Percentiles rank a stretch among this genome's conserved stretches.
phyloP scores from a whole-genome alignment of 208 protist genomes.

The Leptomonas seymouri region DNA sequence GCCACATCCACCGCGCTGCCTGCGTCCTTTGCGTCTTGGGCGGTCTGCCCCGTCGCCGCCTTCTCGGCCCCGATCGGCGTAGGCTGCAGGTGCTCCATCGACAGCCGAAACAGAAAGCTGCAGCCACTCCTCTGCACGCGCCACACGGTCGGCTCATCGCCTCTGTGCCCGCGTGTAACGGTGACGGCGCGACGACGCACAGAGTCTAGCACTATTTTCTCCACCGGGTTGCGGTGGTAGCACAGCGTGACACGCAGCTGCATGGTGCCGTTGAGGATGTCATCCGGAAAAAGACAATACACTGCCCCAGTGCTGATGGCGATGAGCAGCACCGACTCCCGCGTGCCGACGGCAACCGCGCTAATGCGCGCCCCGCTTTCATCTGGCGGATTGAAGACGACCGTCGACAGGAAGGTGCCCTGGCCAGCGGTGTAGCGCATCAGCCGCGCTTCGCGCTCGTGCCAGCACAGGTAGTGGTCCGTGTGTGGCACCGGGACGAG shows the following conservation, averaged over 20 bases:
- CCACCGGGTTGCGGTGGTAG: slow-evolving; percentile 67
- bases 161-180: slow-evolving; percentile 45
- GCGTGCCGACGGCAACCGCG: slow-evolving; percentile 52
- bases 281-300: slow-evolving; percentile 69
- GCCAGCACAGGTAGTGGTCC: slow-evolving; percentile 70
- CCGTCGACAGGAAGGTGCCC: slow-evolving; percentile 47
- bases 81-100: slow-evolving; percentile 34
- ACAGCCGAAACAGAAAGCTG: slow-evolving; percentile 46
- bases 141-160: slow-evolving; percentile 77
- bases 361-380: slow-evolving; percentile 59
- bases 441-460: slow-evolving; percentile 55
- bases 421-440: slow-evolving; percentile 58
- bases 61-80: background rate
- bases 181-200: slow-evolving; percentile 57
- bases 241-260: slow-evolving; percentile 58
- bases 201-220: slow-evolving; percentile 53
- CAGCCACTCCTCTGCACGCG: slow-evolving; percentile 62
- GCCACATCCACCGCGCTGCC: slow-evolving; percentile 46
- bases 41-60: background rate
- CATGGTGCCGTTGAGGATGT: slow-evolving; percentile 24
- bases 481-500: slow-evolving; percentile 63
- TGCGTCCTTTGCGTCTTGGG: slow-evolving; percentile 12
- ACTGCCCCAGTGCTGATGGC: slow-evolving; percentile 64
- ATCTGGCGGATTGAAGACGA: slow-evolving; percentile 51
- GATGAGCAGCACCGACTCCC: slow-evolving; percentile 71